phyloP scores from a whole-genome alignment of 2,329 filamentous ascomycete species.

The Calcarisporium arbuscula region DNA sequence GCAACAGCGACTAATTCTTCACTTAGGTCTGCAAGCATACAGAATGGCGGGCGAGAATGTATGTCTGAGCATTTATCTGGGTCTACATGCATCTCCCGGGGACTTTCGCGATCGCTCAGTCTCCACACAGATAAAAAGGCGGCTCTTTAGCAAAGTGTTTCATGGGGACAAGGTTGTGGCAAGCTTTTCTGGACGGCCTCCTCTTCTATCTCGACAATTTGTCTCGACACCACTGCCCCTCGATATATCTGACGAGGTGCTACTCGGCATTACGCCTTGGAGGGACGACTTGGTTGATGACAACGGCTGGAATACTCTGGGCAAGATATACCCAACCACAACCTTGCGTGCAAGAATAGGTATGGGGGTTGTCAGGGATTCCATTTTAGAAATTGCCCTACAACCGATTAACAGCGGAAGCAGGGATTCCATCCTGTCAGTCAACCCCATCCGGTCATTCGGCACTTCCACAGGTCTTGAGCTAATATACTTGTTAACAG shows the following conservation, averaged over 20 bases:
- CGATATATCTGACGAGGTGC: constrained; percentile 6
- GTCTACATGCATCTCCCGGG: constrained; percentile 5
- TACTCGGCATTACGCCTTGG: background rate
- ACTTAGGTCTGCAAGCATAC: constrained; percentile 8
- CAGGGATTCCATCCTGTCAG: too few species aligned
- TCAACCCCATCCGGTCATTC: too few species aligned
- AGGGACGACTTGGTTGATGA: constrained; percentile 6
- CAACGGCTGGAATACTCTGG: constrained; percentile 9
- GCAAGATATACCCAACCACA: constrained; percentile 6
- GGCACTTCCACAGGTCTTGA: too few species aligned
- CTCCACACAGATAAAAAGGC: constrained; percentile 7
- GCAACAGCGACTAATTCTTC: too few species aligned
- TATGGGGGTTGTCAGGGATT: constrained; percentile 8
- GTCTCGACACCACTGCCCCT: constrained; percentile 10
- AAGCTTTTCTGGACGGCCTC: constrained; percentile 6
- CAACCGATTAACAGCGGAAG: too few species aligned
- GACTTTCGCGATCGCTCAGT: constrained; percentile 5
- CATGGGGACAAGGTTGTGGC: constrained; percentile 8
- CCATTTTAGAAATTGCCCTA: constrained; percentile 7
- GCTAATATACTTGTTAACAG: too few species aligned
- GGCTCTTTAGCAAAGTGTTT: constrained; percentile 8
- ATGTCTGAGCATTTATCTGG: constrained; percentile 7
- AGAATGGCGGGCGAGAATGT: constrained; percentile 8
- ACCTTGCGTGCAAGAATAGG: constrained; percentile 6
- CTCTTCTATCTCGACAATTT: constrained; percentile 6